phyloP scores from a whole-genome alignment of 129 eudicot species.

The Flaveria bidentis region DNA sequence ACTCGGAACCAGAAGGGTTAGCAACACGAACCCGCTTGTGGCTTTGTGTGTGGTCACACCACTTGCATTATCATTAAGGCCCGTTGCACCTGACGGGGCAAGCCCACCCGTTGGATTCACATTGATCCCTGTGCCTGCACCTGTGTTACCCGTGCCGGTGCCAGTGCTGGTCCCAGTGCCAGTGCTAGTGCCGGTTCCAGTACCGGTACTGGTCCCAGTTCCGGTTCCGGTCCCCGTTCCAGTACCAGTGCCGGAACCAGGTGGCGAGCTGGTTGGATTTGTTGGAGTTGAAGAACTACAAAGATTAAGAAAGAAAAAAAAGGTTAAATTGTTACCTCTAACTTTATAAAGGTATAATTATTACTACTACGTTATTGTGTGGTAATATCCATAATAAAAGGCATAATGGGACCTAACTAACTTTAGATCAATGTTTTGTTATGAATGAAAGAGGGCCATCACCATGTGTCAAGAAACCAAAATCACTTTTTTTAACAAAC shows the following conservation, averaged over 20 bases:
- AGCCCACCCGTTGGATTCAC: constrained; percentile 38
- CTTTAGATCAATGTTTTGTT: constrained; percentile 12
- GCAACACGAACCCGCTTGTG: constrained; percentile 27
- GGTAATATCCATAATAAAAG: constrained; percentile 5
- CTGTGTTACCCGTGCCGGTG: background rate
- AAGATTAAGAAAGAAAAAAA: background rate
- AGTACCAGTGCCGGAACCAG: constrained; percentile 27
- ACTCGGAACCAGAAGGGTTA: constrained; percentile 34
- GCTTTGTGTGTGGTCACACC: constrained; percentile 26
- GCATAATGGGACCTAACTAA: constrained; percentile 24
- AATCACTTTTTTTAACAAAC: background rate
- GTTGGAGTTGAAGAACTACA: constrained; percentile 43
- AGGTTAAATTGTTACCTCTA: background rate
- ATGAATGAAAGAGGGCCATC: background rate
- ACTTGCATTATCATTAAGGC: constrained; percentile 36
- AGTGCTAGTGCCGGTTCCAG: constrained; percentile 15
- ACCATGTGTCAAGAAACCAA: constrained; percentile 10
- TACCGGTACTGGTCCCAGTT: background rate
- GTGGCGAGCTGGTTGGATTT: constrained; percentile 41
- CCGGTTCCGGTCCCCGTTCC: background rate
- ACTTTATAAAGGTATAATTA: constrained; percentile 5
- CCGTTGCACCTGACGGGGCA: constrained; percentile 50
- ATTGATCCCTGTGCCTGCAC: constrained; percentile 37
- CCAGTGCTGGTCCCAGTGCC: background rate
- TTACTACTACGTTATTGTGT: background rate